Conservation (phyloP, 805 yeast genomes). For the Ogataea corticis region DNA sequence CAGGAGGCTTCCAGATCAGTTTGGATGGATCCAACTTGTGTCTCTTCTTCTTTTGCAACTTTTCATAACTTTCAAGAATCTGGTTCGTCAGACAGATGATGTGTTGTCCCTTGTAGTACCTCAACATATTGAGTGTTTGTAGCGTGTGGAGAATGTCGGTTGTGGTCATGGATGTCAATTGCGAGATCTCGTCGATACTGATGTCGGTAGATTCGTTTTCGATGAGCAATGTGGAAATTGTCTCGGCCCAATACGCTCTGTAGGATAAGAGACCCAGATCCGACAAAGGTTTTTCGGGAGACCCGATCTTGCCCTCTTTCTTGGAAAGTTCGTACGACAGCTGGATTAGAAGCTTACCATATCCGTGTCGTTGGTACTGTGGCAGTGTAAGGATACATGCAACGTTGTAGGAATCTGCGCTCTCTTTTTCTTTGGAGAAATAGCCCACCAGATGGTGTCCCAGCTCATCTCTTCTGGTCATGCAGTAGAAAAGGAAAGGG, state of each 20-base stretch:
- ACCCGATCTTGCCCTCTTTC: constrained; percentile 87
- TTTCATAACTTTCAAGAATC: constrained; percentile 73
- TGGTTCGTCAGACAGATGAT: constrained; percentile 84
- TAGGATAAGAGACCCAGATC: constrained; percentile 92
- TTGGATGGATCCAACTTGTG: constrained; percentile 72
- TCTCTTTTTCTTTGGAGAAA: constrained; percentile 95
- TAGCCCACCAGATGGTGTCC: constrained; percentile 98
- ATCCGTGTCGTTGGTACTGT: constrained; percentile 94
- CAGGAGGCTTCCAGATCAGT: constrained; percentile 92
- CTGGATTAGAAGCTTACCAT: constrained; percentile 87
- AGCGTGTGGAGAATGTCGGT: constrained; percentile 93
- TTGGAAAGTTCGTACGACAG: constrained; percentile 90
- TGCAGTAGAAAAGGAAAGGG: constrained; percentile 93
- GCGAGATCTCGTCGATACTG: constrained; percentile 83
- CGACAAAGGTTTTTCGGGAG: constrained; percentile 96
- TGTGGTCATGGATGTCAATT: constrained; percentile 90
- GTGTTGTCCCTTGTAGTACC: constrained; percentile 95
- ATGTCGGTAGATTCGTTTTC: constrained; percentile 57
- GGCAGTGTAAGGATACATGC: constrained; percentile 97
- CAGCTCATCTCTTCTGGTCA: constrained; percentile 84
- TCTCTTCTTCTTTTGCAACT: constrained; percentile 60
- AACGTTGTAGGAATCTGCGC: constrained; percentile 91
- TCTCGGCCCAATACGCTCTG: constrained; percentile 96
- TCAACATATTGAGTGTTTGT: constrained; percentile 83
- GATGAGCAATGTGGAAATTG: constrained; percentile 70